Evolutionary conservation across 768 basidiomycete species (phyloP).

Genomic region (Kwoniella sp.): DNA sequence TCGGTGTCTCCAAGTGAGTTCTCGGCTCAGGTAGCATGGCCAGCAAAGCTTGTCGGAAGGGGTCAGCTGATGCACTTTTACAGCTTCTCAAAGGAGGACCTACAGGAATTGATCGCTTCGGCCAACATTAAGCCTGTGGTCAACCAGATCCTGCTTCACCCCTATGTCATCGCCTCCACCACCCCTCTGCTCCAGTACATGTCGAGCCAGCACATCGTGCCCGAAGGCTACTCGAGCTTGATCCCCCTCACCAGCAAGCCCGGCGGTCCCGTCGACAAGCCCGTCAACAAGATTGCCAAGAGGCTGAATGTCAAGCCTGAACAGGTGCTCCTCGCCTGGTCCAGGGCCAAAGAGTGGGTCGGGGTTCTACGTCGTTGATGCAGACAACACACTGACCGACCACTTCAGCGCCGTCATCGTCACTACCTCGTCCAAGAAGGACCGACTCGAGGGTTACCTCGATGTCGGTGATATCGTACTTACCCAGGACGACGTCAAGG

Average conservation of each 20-base stretch:
- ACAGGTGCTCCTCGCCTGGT: constrained; percentile 37
- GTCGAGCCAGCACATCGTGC: constrained; percentile 28
- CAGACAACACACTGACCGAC: background rate
- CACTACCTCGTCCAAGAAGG: constrained; percentile 45
- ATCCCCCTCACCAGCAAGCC: constrained; percentile 30
- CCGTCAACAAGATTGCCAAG: constrained; percentile 21
- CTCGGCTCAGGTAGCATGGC: too few species aligned
- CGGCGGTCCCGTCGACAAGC: constrained; percentile 23
- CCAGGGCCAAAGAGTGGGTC: constrained; percentile 36
- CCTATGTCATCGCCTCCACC: constrained; percentile 28
- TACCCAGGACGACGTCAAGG: constrained; percentile 45
- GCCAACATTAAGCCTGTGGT: constrained; percentile 33
- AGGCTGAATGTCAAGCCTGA: constrained; percentile 23
- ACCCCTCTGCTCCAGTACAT: constrained; percentile 25
- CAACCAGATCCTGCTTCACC: constrained; percentile 42
- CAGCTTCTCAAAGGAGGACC: constrained; percentile 32
- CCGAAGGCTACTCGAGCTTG: constrained; percentile 37
- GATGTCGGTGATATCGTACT: constrained; percentile 60
- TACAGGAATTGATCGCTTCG: constrained; percentile 27
- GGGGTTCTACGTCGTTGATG: background rate
- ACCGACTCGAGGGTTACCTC: constrained; percentile 65
- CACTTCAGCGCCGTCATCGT: constrained; percentile 41
- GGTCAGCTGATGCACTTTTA: background rate
- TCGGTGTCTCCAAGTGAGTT: constrained; percentile 51
- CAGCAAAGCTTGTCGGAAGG: too few species aligned